Percentiles rank a stretch among this genome's conserved stretches.
Evolutionary conservation across 2,329 filamentous ascomycete species (phyloP).

Genomic region (Penicillium sp.): DNA sequence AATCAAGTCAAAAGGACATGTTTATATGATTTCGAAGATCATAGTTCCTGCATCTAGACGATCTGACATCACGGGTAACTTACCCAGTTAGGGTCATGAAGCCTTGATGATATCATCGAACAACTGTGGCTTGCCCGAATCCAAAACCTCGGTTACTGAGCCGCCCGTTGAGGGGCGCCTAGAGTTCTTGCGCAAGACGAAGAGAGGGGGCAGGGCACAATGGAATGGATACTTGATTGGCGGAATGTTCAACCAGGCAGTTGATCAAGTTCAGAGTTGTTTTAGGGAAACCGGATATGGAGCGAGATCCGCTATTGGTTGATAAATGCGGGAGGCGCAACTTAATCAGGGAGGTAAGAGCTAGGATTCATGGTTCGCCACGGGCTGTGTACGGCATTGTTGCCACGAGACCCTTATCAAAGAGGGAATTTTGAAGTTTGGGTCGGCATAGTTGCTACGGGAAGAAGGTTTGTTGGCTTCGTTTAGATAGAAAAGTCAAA

Average conservation of each 20-base stretch:
- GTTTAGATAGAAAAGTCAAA: not conserved
- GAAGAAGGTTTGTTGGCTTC: not conserved
- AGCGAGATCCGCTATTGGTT: not conserved
- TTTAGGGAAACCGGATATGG: not conserved
- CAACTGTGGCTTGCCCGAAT: not conserved
- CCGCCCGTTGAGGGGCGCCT: not conserved
- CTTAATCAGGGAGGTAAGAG: not conserved
- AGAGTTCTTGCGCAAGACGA: not conserved
- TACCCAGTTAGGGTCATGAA: slow-evolving; percentile 1
- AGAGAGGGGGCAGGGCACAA: not conserved
- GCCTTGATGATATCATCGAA: not conserved
- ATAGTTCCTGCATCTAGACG: not conserved
- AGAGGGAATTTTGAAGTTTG: not conserved
- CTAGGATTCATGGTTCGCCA: not conserved
- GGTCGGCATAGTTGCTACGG: not conserved
- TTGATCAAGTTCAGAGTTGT: not conserved
- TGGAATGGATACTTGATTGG: not conserved
- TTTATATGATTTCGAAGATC: not conserved
- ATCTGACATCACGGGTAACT: not conserved
- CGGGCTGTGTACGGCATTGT: not conserved
- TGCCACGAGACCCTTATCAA: not conserved
- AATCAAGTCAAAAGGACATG: not conserved
- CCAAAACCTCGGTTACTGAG: not conserved
- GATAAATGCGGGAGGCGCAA: not conserved
- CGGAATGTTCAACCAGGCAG: not conserved